These are phyloP conservation scores for Ceratocystis papillata DNA, from an alignment of 2,329 filamentous ascomycete genomes.

Conservation along the genomic window DNA sequence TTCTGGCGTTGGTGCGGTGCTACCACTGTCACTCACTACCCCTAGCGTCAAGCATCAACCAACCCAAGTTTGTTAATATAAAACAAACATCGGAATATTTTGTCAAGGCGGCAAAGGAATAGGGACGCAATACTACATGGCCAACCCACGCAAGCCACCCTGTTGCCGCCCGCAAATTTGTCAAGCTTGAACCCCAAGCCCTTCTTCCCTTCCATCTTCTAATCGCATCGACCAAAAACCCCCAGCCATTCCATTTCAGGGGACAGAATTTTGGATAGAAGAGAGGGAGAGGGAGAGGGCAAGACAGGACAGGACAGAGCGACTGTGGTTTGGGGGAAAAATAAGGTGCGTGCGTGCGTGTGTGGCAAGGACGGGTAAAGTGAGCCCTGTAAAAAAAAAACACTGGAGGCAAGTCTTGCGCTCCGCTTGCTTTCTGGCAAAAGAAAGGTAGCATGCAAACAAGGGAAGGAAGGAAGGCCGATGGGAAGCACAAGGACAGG, in stretches of 20 bases:
- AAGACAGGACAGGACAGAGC: not conserved
- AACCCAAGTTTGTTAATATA: not conserved
- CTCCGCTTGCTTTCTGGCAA: not conserved
- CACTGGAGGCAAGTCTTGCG: too few species aligned
- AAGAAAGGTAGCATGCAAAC: not conserved
- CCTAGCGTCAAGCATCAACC: slow-evolving; percentile 7
- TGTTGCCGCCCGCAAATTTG: not conserved
- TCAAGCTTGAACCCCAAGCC: not conserved
- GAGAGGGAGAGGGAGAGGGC: not conserved
- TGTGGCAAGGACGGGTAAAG: too few species aligned
- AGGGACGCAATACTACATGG: slow-evolving; percentile 14
- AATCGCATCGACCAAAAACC: not conserved
- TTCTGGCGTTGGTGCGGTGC: not conserved
- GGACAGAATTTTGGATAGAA: not conserved
- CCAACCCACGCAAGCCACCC: slow-evolving; percentile 5
- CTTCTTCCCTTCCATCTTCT: not conserved
- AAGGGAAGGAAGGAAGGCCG: not conserved
- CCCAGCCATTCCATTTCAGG: not conserved
- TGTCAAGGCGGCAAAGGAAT: slow-evolving; percentile 17
- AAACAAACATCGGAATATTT: slow-evolving; percentile 19
- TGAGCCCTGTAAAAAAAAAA: not conserved
- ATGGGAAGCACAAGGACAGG: not conserved
- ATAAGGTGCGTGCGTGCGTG: too few species aligned
- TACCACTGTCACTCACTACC: not conserved
- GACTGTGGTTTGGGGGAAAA: too few species aligned